Evolutionary conservation across 352 stramenopile genomes (phyloP).

Genomic region (Globisporangium okanoganense): DNA sequence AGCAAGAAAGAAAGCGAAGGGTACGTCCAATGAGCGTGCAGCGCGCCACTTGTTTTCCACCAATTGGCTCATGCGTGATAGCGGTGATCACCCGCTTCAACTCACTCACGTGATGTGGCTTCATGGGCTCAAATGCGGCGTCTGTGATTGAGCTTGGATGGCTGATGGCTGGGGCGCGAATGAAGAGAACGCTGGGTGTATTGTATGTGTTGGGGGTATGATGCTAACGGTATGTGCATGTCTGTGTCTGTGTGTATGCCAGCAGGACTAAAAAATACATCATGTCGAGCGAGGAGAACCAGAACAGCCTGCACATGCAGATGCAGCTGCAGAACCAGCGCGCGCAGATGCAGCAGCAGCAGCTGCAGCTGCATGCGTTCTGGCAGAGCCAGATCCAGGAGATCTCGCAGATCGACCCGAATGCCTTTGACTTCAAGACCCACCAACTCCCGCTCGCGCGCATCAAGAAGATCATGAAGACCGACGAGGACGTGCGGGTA

Average conservation of each 20-base stretch:
- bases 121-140: no score
- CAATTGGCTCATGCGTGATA: slow-evolving; percentile 41
- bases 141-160: not conserved
- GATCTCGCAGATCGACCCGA: slow-evolving; percentile 85
- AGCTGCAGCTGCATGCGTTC: slow-evolving; percentile 81
- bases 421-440: slow-evolving; percentile 85
- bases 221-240: not conserved
- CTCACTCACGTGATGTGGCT: slow-evolving; percentile 5
- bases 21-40: slow-evolving; percentile 68
- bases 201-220: not conserved
- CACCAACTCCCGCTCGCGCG: slow-evolving; percentile 90
- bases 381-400: slow-evolving; percentile 88
- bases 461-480: slow-evolving; percentile 97
- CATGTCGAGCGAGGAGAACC: slow-evolving; percentile 61
- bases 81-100: slow-evolving; percentile 35
- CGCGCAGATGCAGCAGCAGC: slow-evolving; percentile 86
- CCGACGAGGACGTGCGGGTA: slow-evolving; percentile 90
- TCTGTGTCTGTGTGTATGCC: not conserved
- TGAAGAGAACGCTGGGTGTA: not conserved
- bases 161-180: not conserved
- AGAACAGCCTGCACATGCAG: slow-evolving; percentile 83
- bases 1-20: slow-evolving; percentile 11
- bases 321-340: slow-evolving; percentile 84
- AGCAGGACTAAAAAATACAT: not conserved
- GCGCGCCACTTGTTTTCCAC: slow-evolving; percentile 50